Conservation (phyloP, 345 rosid genomes). For the Brassica incana region DNA sequence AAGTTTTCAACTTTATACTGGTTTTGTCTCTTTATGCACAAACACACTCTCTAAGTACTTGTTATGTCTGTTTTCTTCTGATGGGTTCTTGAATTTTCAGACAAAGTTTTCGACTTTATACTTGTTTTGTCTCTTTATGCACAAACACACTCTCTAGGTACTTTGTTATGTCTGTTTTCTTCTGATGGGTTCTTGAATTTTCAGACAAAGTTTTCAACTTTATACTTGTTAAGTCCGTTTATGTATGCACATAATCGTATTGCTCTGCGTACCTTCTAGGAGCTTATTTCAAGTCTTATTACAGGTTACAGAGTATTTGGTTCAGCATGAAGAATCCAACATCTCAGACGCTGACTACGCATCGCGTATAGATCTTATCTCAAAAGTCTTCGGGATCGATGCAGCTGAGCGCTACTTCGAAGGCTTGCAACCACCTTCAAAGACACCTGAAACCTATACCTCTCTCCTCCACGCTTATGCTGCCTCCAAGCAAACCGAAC, state of each 20-base stretch:
- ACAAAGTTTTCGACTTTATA: background rate
- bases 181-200: background rate
- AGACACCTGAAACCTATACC: conserved; percentile 80
- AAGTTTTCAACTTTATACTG: background rate
- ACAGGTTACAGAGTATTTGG: conserved; percentile 93
- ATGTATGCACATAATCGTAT: conserved; percentile 1
- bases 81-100: background rate
- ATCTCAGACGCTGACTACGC: conserved; percentile 73
- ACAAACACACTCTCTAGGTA: background rate
- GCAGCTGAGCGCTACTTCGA: conserved; percentile 93
- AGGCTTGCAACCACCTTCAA: conserved; percentile 49
- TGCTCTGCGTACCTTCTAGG: conserved; percentile 11
- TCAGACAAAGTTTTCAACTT: background rate
- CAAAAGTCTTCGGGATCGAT: conserved; percentile 83
- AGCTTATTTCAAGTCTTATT: conserved; percentile 2
- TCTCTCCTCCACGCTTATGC: conserved; percentile 91
- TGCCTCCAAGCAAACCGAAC: conserved; percentile 53
- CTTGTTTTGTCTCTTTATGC: no score
- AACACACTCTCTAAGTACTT: no score
- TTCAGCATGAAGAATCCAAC: conserved; percentile 52
- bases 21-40: background rate
- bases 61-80: no score
- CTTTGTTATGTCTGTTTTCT: no score
- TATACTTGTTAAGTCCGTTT: no score
- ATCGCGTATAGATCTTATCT: conserved; percentile 68